Evolutionary conservation across 2,329 filamentous ascomycete species (phyloP), one percentile per base, ranked within the genome.

Genomic region (Amauroascus niger): DNA sequence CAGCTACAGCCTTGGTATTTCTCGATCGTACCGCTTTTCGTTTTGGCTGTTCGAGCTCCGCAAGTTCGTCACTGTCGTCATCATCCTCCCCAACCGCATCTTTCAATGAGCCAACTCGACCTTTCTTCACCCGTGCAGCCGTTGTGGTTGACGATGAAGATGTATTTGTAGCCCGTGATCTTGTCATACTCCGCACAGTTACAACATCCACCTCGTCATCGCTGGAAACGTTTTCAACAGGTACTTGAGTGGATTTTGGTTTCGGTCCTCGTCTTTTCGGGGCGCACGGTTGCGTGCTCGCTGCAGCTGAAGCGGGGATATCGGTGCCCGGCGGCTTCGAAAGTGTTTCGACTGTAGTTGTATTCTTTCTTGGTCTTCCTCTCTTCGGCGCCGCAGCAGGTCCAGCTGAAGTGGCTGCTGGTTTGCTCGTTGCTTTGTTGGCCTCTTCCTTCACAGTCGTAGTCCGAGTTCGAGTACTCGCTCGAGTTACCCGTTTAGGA

Each of bases 31-130:
- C 48, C 9, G 58, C 11, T 32, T 57, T 60, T 20, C 51, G 55
- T 45, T 58, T 62, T 1, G 57, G 26, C 20, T 45, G 52, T 16
- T 50, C 43, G 18, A 30, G 37, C 26, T 51, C 49, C 6, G 66
- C 59, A 22, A 69, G 60, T 33, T 60, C 58, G 46, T 64, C 62
- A 33, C 63, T 58, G 35, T 66, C 63, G 52, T 63, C 63, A 50
- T 52, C 49, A 54, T 26, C 18, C 5, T 57, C 30, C 6, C 18
- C 48, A 24, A 14, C 2, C 14, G 16, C 30, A n/a, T 52, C 26
- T n/a, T 44, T 45, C 11, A 14, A 7, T 9, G 14, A 33, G 8
- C 18, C 6, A n/a, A n/a, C 45, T 8, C 13, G 5, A 16, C 8
- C 30, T 24, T 22, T 50, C 18, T 40, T 47, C 8, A 41, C 33